These are phyloP conservation scores for Gossypium thurberi DNA, from an alignment of 345 rosid genomes.

Conservation along the genomic window DNA sequence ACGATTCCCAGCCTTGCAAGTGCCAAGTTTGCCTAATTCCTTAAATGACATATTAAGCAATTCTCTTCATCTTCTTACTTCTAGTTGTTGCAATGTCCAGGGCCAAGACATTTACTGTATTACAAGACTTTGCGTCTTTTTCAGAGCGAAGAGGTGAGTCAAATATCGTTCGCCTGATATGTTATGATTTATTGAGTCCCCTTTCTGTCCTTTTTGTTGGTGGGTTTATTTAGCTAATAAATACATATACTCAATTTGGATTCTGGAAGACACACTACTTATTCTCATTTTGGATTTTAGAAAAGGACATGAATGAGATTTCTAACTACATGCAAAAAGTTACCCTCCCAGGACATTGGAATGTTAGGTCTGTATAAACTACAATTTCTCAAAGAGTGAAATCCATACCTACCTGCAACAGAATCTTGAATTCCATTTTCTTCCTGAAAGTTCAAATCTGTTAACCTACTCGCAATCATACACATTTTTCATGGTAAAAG, in stretches of 20 bases:
- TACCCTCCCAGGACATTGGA: background rate
- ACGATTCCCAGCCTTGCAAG: background rate
- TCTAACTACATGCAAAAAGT: background rate
- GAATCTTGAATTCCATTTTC: background rate
- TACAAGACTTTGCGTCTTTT: constrained; percentile 57
- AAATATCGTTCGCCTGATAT: background rate
- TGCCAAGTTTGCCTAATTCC: background rate
- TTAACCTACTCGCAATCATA: background rate
- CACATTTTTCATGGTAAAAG: background rate
- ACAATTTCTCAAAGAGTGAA: background rate
- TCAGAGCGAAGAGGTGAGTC: constrained; percentile 67
- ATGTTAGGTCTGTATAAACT: background rate
- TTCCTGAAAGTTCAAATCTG: background rate
- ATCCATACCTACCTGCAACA: background rate
- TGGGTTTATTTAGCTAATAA: background rate
- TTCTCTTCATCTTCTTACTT: background rate
- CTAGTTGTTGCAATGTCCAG: constrained; percentile 29
- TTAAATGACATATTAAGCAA: background rate
- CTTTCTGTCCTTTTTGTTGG: background rate
- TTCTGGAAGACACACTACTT: background rate
- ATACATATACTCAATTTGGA: background rate
- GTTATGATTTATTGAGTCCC: background rate
- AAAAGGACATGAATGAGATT: background rate
- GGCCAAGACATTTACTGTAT: constrained; percentile 71
- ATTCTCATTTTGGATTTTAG: background rate